Conservation (phyloP, 345 rosid genomes). For the Citropsis articulata region DNA sequence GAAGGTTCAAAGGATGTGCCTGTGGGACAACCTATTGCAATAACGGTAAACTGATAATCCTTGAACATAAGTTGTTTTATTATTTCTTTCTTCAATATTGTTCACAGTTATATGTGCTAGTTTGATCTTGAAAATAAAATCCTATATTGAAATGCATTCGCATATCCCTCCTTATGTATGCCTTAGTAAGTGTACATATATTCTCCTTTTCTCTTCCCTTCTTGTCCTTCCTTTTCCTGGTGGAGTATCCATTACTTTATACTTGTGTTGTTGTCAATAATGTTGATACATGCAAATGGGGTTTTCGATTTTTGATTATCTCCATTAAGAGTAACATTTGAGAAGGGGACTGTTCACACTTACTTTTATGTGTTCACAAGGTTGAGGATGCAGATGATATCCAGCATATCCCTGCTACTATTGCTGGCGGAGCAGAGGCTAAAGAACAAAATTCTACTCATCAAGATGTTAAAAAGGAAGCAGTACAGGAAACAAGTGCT, state of each 20-base stretch:
- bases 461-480: conserved; percentile 36
- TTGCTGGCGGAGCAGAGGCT: conserved; percentile 44
- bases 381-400: conserved; percentile 90
- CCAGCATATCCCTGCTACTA: conserved; percentile 48
- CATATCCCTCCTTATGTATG: background rate
- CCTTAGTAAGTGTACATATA: background rate
- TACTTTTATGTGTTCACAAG: conserved; percentile 42
- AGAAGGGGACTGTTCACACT: conserved; percentile 12
- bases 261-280: background rate
- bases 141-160: background rate
- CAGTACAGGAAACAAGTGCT: conserved; percentile 40
- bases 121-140: conserved; percentile 6
- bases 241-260: background rate
- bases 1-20: conserved; percentile 93
- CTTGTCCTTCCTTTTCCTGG: background rate
- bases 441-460: conserved; percentile 44
- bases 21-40: conserved; percentile 85
- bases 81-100: conserved; percentile 9
- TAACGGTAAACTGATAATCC: conserved; percentile 52
- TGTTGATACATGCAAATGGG: conserved; percentile 5
- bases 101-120: background rate
- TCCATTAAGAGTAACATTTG: conserved; percentile 2
- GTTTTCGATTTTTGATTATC: conserved; percentile 3
- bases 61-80: conserved; percentile 7
- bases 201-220: background rate